Conservation (phyloP, 2,329 filamentous ascomycete genomes). For the Sporothrix curviconia region DNA sequence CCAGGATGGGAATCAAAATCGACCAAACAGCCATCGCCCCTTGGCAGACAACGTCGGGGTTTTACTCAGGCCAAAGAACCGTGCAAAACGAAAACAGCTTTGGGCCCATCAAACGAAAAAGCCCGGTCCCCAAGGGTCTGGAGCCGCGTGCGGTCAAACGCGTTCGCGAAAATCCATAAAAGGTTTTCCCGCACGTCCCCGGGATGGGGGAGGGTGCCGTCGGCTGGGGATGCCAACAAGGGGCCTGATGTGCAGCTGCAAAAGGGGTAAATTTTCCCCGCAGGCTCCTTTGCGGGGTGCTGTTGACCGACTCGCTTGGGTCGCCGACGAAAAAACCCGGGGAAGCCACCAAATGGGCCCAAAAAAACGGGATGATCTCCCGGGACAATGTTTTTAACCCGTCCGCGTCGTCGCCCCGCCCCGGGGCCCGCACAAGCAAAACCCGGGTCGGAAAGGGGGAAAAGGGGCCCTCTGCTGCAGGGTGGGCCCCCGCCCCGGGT, state of each 20-base stretch:
- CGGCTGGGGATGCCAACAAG: slow-evolving; percentile 40
- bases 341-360: slow-evolving; percentile 68
- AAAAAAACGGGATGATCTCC: slow-evolving; percentile 64
- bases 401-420: slow-evolving; percentile 60
- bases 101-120: slow-evolving; percentile 44
- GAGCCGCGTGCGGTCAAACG: slow-evolving; percentile 62
- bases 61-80: slow-evolving; percentile 48
- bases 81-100: slow-evolving; percentile 41
- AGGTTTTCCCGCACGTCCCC: slow-evolving; percentile 64
- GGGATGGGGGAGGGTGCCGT: slow-evolving; percentile 40
- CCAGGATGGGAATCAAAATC: slow-evolving; percentile 53
- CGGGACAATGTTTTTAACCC: slow-evolving; percentile 55
- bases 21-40: slow-evolving; percentile 53
- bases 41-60: slow-evolving; percentile 49
- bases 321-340: slow-evolving; percentile 55
- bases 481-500: slow-evolving; percentile 52
- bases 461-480: slow-evolving; percentile 64
- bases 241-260: slow-evolving; percentile 56
- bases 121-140: slow-evolving; percentile 72
- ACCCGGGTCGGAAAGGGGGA: too few species aligned
- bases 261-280: slow-evolving; percentile 64
- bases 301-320: slow-evolving; percentile 44
- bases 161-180: slow-evolving; percentile 71
- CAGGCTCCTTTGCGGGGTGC: slow-evolving; percentile 70
- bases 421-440: too few species aligned